Percentiles rank a stretch among this genome's conserved stretches.
phyloP scores from a whole-genome alignment of 257 asterid species.

The Verbascum thapsus region DNA sequence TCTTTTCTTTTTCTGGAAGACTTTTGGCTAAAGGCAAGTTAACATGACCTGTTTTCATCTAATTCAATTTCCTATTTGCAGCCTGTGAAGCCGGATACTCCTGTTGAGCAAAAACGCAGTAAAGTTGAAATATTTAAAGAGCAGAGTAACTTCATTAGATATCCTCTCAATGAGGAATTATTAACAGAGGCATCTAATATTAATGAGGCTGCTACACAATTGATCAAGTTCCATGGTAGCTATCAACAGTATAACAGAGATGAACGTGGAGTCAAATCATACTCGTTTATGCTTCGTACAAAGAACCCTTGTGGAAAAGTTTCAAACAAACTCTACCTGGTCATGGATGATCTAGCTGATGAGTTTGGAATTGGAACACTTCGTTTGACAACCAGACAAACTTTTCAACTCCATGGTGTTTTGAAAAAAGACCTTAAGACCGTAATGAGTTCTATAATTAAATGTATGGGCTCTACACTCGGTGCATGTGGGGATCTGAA shows the following conservation, averaged over 20 bases:
- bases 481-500: conserved; percentile 99
- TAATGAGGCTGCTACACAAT: conserved; percentile 84
- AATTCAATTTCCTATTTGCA: conserved; percentile 34
- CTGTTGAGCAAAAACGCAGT: conserved; percentile 77
- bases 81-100: conserved; percentile 74
- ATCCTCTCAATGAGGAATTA: conserved; percentile 91
- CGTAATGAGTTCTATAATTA: conserved; percentile 87
- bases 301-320: conserved; percentile 98
- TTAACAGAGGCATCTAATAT: conserved; percentile 74
- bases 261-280: conserved; percentile 79
- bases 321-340: conserved; percentile 79
- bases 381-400: conserved; percentile 95
- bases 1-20: too few species aligned
- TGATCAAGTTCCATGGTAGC: conserved; percentile 99
- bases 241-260: conserved; percentile 94
- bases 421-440: conserved; percentile 87
- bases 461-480: conserved; percentile 89
- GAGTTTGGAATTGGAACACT: conserved; percentile 94
- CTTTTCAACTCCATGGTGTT: conserved; percentile 97
- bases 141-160: conserved; percentile 88
- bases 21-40: too few species aligned
- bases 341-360: conserved; percentile 95
- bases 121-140: conserved; percentile 93
- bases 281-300: conserved; percentile 94
- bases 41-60: not conserved